Percentiles rank a stretch among this genome's conserved stretches.
phyloP scores from a whole-genome alignment of 2,329 filamentous ascomycete genomes.

The Mycogone perniciosa region DNA sequence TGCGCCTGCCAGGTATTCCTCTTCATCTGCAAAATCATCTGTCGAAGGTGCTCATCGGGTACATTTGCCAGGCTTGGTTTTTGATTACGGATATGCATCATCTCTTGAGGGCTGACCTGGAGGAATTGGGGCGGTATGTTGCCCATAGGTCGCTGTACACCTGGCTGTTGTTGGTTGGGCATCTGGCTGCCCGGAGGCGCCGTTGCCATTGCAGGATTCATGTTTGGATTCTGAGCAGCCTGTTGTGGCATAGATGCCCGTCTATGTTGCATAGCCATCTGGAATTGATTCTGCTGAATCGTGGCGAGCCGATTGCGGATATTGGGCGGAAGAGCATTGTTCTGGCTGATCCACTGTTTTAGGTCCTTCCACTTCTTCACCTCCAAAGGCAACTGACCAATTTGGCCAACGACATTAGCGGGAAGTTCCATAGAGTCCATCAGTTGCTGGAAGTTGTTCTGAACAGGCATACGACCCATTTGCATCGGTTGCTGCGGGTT shows the following conservation, averaged over 20 bases:
- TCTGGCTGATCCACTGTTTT: slow-evolving; percentile 35
- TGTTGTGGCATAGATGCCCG: slow-evolving; percentile 25
- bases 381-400: slow-evolving; percentile 32
- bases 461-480: slow-evolving; percentile 21
- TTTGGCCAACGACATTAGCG: slow-evolving; percentile 25
- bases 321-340: slow-evolving; percentile 27
- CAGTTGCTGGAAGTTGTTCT: slow-evolving; percentile 27
- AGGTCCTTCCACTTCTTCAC: slow-evolving; percentile 46
- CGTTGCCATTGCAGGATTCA: slow-evolving; percentile 19
- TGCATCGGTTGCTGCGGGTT: slow-evolving; percentile 22
- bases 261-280: slow-evolving; percentile 23
- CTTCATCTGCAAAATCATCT: slow-evolving; percentile 29
- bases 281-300: slow-evolving; percentile 37
- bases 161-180: slow-evolving; percentile 23
- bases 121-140: slow-evolving; percentile 26
- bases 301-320: slow-evolving; percentile 27
- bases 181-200: slow-evolving; percentile 19
- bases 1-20: slow-evolving; percentile 24
- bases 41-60: slow-evolving; percentile 29
- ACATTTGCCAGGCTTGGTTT: slow-evolving; percentile 22
- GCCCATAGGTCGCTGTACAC: slow-evolving; percentile 19
- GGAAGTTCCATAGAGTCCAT: slow-evolving; percentile 47
- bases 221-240: slow-evolving; percentile 25
- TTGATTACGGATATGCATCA: slow-evolving; percentile 25
- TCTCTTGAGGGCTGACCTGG: slow-evolving; percentile 29